Evolutionary conservation across 768 basidiomycete species (phyloP).

Genomic region (Trametes cubensis): DNA sequence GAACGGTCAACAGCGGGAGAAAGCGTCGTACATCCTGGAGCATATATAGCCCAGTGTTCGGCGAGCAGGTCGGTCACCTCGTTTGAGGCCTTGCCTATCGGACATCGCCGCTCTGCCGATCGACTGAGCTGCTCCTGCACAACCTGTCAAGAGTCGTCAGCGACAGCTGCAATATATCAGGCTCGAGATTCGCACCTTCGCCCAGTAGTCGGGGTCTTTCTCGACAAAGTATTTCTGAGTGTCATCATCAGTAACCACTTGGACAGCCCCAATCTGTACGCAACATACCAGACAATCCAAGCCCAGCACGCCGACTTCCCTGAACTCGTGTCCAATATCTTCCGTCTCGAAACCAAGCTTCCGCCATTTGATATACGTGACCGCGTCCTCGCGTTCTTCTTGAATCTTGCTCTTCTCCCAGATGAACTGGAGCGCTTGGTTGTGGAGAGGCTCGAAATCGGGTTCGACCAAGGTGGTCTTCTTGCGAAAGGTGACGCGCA

Average conservation of each 20-base stretch:
- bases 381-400: slow-evolving; percentile 53
- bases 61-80: slow-evolving; percentile 84
- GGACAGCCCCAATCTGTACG: not conserved
- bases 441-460: slow-evolving; percentile 60
- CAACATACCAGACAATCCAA: slow-evolving; percentile 74
- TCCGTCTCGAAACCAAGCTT: slow-evolving; percentile 79
- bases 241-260: not conserved
- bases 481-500: slow-evolving; percentile 77
- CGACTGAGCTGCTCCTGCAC: slow-evolving; percentile 81
- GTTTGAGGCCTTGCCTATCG: slow-evolving; percentile 80
- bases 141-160: slow-evolving; percentile 45
- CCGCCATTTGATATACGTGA: slow-evolving; percentile 66
- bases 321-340: slow-evolving; percentile 75
- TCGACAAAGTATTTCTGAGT: slow-evolving; percentile 68
- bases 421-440: slow-evolving; percentile 59
- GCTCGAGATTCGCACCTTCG: slow-evolving; percentile 51
- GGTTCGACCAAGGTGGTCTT: slow-evolving; percentile 80
- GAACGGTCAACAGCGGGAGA: not conserved
- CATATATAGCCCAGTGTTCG: slow-evolving; percentile 84
- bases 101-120: slow-evolving; percentile 74
- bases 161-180: not conserved
- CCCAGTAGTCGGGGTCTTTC: slow-evolving; percentile 69
- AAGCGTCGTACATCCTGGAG: slow-evolving; percentile 71
- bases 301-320: slow-evolving; percentile 77
- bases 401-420: slow-evolving; percentile 65